phyloP scores from a whole-genome alignment of 495 filamentous ascomycete genomes.

The Tirmania nivea region DNA sequence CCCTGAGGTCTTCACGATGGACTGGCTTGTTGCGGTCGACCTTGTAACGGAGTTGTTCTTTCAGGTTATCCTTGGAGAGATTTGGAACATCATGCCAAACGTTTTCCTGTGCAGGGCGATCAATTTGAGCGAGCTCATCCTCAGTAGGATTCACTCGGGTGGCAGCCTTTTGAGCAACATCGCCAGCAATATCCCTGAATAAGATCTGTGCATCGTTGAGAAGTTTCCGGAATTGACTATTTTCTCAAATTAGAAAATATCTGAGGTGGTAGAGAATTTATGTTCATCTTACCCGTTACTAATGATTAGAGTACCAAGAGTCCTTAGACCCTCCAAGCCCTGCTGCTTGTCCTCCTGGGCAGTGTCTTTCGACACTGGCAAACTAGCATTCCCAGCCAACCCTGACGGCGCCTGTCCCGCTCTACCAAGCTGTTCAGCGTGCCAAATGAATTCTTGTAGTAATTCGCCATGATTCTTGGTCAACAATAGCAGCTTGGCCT shows the following conservation, averaged over 20 bases:
- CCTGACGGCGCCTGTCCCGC: conserved; percentile 28
- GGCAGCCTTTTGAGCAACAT: conserved; percentile 70
- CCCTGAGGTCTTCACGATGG: conserved; percentile 27
- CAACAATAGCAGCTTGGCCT: conserved; percentile 71
- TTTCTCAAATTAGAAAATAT: conserved; percentile 12
- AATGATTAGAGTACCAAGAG: conserved; percentile 69
- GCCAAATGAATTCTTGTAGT: conserved; percentile 91
- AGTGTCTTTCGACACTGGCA: conserved; percentile 49
- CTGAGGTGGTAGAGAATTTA: not conserved
- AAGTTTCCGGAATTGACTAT: conserved; percentile 19
- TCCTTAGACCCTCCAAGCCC: conserved; percentile 67
- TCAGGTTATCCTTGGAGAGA: conserved; percentile 47
- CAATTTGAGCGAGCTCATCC: conserved; percentile 56
- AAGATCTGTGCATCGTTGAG: conserved; percentile 67
- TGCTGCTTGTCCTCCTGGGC: conserved; percentile 32
- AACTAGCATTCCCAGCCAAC: conserved; percentile 31
- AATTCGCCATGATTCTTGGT: conserved; percentile 90
- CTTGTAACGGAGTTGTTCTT: conserved; percentile 37
- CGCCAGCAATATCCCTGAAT: conserved; percentile 71
- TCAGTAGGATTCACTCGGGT: conserved; percentile 53
- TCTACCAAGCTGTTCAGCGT: conserved; percentile 46
- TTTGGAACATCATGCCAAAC: conserved; percentile 82
- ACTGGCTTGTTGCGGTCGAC: conserved; percentile 38
- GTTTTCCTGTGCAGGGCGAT: conserved; percentile 67
- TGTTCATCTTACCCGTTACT: conserved; percentile 55